A percentile compares a stretch with the other conserved stretches of the same genome.
Evolutionary conservation across 2,329 filamentous ascomycete genomes (phyloP).

Genomic region (Aspergillus latus): DNA sequence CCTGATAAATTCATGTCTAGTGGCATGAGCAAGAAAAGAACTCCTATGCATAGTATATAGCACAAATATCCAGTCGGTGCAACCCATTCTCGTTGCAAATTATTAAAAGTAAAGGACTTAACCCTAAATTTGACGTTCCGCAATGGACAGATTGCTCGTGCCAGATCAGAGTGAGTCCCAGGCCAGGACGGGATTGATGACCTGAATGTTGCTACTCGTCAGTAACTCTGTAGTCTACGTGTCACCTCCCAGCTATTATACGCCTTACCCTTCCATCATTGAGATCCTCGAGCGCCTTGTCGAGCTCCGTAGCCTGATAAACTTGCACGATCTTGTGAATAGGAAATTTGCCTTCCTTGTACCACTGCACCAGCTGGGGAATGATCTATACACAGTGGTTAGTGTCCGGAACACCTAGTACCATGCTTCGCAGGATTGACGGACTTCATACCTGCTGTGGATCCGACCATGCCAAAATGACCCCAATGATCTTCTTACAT

Average conservation of each 20-base stretch:
- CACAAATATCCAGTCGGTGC: too few relatives aligned
- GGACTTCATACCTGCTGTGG: slow-evolving; percentile 2
- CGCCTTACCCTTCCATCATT: background rate
- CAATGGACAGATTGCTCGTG: too few relatives aligned
- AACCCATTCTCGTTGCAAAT: too few relatives aligned
- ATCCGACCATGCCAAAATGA: slow-evolving; percentile 4
- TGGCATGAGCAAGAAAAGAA: too few relatives aligned
- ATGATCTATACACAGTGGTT: background rate
- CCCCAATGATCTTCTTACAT: slow-evolving; percentile 8
- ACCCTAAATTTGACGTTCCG: too few relatives aligned
- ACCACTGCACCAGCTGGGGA: slow-evolving; percentile 1
- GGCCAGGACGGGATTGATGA: slow-evolving; percentile 5
- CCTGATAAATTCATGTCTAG: too few relatives aligned
- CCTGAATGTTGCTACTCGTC: background rate
- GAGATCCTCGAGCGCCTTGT: background rate
- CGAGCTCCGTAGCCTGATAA: background rate
- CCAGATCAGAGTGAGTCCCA: background rate
- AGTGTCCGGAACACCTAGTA: too few relatives aligned
- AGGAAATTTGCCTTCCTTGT: slow-evolving; percentile 6
- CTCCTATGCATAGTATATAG: too few relatives aligned
- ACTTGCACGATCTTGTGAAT: background rate
- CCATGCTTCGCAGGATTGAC: background rate
- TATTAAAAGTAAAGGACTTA: too few relatives aligned
- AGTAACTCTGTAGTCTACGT: too few relatives aligned
- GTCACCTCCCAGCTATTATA: background rate